These are phyloP conservation scores for Penicillium cosmopolitanum DNA, from an alignment of 495 filamentous ascomycete genomes.

Conservation along the genomic window DNA sequence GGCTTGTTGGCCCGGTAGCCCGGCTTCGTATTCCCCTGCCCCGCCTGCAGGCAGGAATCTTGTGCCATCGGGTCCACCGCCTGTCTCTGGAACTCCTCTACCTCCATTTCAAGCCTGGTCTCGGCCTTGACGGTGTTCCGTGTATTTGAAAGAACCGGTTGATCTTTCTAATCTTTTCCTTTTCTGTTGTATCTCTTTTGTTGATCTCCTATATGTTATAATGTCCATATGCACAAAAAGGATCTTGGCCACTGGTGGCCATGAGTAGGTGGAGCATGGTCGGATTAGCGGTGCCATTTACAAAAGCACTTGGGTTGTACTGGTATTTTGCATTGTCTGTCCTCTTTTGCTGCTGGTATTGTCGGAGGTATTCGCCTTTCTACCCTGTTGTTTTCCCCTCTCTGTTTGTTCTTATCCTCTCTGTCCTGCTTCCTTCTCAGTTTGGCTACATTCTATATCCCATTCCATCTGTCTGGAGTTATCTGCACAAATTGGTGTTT, in stretches of 20 bases:
- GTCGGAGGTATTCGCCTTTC: background rate
- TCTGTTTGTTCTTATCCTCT: background rate
- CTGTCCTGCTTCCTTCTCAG: background rate
- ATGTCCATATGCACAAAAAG: slow-evolving; percentile 1
- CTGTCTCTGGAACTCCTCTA: slow-evolving; percentile 23
- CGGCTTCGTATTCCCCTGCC: slow-evolving; percentile 22
- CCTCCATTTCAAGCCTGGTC: slow-evolving; percentile 32
- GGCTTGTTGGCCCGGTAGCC: slow-evolving; percentile 26
- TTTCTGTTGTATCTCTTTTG: slow-evolving; percentile 12
- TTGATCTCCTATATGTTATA: slow-evolving; percentile 16
- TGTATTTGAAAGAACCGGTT: background rate
- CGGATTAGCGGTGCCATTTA: slow-evolving; percentile 4
- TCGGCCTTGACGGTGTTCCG: slow-evolving; percentile 12
- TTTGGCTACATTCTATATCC: background rate
- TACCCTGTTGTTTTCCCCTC: background rate
- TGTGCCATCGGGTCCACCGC: slow-evolving; percentile 15
- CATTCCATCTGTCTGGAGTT: background rate
- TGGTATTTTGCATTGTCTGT: slow-evolving; percentile 1
- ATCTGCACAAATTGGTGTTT: slow-evolving; percentile 2
- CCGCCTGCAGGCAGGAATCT: slow-evolving; percentile 12
- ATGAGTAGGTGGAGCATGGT: slow-evolving; percentile 5
- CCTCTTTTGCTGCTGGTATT: slow-evolving; percentile 1
- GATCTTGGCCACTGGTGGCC: slow-evolving; percentile 25
- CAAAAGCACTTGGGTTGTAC: slow-evolving; percentile 2
- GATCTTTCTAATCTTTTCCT: background rate